Conservation (phyloP, 345 rosid species). For the Punica granatum region DNA sequence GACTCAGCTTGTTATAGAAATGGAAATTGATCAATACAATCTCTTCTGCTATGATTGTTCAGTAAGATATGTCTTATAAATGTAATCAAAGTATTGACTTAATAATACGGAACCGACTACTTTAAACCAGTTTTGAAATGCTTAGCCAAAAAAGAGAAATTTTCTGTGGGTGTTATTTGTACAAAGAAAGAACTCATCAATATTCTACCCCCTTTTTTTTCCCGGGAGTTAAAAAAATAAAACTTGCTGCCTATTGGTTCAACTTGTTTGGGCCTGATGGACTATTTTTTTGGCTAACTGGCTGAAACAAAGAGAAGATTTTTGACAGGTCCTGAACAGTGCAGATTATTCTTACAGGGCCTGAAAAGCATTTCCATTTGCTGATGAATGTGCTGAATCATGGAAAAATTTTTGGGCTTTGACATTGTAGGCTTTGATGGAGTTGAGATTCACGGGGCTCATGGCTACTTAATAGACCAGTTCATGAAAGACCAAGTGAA, state of each 20-base stretch:
- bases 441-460: constrained; percentile 76
- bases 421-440: constrained; percentile 53
- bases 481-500: constrained; percentile 67
- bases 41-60: no score
- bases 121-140: no score
- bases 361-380: not conserved
- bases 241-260: not conserved
- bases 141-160: no score
- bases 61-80: no score
- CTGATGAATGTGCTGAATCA: not conserved
- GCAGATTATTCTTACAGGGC: not conserved
- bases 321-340: not conserved
- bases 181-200: not conserved
- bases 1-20: not conserved
- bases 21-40: not conserved
- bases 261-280: not conserved
- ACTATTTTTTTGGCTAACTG: not conserved
- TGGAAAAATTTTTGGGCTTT: not conserved
- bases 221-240: no score
- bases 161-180: not conserved
- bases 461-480: constrained; percentile 62
- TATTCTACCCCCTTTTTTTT: not conserved
- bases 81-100: no score
- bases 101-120: no score
- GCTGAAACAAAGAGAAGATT: not conserved